Conservation (phyloP, 1,139 yeast genomes). For the Candida albicans region DNA sequence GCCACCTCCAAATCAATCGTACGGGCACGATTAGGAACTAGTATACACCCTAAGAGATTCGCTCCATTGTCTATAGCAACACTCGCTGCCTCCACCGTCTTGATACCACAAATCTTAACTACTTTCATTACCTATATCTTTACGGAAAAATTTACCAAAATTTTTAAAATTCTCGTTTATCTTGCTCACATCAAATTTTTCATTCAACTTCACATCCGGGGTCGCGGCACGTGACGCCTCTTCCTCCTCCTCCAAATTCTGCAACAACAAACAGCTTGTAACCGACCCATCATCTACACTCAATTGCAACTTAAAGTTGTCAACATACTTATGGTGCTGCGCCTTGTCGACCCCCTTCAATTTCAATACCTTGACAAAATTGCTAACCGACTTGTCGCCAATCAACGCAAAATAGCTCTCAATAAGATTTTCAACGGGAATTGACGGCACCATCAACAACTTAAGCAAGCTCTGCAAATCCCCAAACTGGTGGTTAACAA, state of each 20-base stretch:
- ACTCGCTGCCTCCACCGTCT: slow-evolving; percentile 64
- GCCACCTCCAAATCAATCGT: slow-evolving; percentile 64
- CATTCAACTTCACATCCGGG: slow-evolving; percentile 44
- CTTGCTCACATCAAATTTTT: slow-evolving; percentile 56
- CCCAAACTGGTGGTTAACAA: slow-evolving; percentile 49
- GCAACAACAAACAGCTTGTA: slow-evolving; percentile 45
- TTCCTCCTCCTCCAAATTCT: slow-evolving; percentile 19
- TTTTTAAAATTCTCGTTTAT: slow-evolving; percentile 59
- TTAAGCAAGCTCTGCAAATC: slow-evolving; percentile 65
- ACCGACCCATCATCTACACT: slow-evolving; percentile 42
- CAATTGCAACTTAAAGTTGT: slow-evolving; percentile 59
- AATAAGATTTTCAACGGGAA: slow-evolving; percentile 64
- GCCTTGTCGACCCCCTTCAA: slow-evolving; percentile 58
- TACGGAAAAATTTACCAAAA: slow-evolving; percentile 59
- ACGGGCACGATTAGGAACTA: slow-evolving; percentile 80
- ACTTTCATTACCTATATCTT: slow-evolving; percentile 30
- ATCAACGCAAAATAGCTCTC: slow-evolving; percentile 66
- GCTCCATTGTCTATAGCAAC: slow-evolving; percentile 72
- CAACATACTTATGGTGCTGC: slow-evolving; percentile 54
- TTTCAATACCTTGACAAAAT: slow-evolving; percentile 63
- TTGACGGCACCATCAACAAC: slow-evolving; percentile 59
- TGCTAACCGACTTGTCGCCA: slow-evolving; percentile 62
- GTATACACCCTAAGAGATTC: slow-evolving; percentile 74
- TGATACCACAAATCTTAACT: slow-evolving; percentile 84
- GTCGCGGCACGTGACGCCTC: slow-evolving; percentile 11